phyloP scores from a whole-genome alignment of 768 basidiomycete species.

The Pisolithus sp. region DNA sequence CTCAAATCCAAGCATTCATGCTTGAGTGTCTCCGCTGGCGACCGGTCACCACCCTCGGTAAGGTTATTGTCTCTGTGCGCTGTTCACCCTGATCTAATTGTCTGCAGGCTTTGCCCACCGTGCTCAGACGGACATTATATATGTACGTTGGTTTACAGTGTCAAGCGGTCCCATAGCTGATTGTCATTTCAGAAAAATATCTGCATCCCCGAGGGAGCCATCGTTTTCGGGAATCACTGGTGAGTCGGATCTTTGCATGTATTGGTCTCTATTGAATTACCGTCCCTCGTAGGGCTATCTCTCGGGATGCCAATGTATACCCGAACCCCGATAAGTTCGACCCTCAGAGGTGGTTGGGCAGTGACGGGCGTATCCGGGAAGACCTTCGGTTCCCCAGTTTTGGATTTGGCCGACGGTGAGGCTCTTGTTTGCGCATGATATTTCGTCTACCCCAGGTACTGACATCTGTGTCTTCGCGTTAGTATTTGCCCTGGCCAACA shows the following conservation, averaged over 20 bases:
- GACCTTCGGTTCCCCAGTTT: constrained; percentile 50
- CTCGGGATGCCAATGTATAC: constrained; percentile 51
- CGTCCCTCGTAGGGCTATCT: constrained; percentile 37
- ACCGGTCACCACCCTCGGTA: constrained; percentile 31
- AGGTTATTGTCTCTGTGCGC: not conserved
- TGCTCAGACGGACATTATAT: constrained; percentile 57
- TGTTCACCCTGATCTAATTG: not conserved
- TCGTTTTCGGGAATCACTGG: constrained; percentile 34
- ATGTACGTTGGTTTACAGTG: constrained; percentile 31
- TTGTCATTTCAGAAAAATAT: constrained; percentile 23
- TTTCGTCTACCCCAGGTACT: not conserved
- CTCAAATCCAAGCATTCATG: constrained; percentile 35
- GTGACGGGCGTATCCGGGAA: constrained; percentile 37
- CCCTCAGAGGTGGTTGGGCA: constrained; percentile 49
- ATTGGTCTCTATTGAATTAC: not conserved
- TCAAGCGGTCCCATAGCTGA: not conserved
- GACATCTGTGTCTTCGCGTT: constrained; percentile 11
- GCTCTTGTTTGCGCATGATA: not conserved
- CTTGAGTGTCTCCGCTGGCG: constrained; percentile 39
- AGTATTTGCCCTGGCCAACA: constrained; percentile 63
- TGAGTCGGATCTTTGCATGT: not conserved
- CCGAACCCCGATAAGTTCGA: constrained; percentile 54
- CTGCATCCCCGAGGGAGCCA: constrained; percentile 31
- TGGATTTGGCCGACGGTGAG: constrained; percentile 46
- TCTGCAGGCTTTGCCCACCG: constrained; percentile 53